phyloP scores from a whole-genome alignment of 371 early-diverging fungal genomes.

The Syncephalastrum racemosum region DNA sequence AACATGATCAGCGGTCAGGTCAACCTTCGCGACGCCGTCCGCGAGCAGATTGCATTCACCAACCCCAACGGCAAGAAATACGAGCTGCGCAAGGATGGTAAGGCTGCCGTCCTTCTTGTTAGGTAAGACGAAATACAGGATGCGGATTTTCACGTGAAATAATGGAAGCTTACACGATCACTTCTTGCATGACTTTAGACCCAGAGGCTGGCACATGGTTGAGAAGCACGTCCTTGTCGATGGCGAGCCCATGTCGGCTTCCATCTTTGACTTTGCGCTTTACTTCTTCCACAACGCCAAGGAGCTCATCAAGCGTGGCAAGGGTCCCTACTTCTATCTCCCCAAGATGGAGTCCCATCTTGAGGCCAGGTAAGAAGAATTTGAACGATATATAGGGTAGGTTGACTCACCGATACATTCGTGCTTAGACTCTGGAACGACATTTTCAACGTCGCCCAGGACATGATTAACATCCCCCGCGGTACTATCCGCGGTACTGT shows the following conservation, averaged over 20 bases:
- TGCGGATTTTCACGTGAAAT: conserved; percentile 15
- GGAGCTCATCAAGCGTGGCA: conserved; percentile 73
- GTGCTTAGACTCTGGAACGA: conserved; percentile 88
- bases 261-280: conserved; percentile 93
- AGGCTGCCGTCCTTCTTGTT: conserved; percentile 84
- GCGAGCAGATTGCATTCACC: conserved; percentile 77
- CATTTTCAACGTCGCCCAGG: conserved; percentile 92
- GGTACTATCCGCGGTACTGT: conserved; percentile 96
- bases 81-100: conserved; percentile 79
- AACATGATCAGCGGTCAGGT: conserved; percentile 84
- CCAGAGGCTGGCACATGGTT: conserved; percentile 97
- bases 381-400: not conserved
- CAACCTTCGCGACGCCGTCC: conserved; percentile 90
- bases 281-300: conserved; percentile 96
- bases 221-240: conserved; percentile 92
- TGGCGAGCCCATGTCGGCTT: conserved; percentile 88
- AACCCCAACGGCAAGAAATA: conserved; percentile 91
- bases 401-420: not conserved
- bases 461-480: conserved; percentile 81
- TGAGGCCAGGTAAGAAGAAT: conserved; percentile 73
- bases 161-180: not conserved
- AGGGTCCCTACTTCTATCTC: conserved; percentile 95
- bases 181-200: conserved; percentile 45
- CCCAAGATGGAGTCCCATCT: conserved; percentile 97
- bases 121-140: conserved; percentile 48